These are phyloP conservation scores for Eragrostis tef DNA, from an alignment of 202 grass and related monocot genomes.

Conservation along the genomic window DNA sequence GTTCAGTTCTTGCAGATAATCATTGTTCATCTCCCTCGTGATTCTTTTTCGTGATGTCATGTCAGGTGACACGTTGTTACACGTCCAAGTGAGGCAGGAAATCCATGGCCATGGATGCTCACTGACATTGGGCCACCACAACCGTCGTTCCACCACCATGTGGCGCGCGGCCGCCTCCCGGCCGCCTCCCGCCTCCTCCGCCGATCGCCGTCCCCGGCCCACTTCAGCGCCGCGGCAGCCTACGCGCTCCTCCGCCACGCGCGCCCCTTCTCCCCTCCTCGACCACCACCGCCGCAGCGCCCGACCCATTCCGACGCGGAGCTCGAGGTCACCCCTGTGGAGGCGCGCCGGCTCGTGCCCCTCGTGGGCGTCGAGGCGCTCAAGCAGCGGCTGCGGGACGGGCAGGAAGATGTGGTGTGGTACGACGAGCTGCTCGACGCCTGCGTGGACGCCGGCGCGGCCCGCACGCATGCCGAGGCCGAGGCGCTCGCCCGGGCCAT, in stretches of 20 bases:
- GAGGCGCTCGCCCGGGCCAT: conserved; percentile 49
- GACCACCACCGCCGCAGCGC: too few relatives aligned
- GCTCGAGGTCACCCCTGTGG: too few relatives aligned
- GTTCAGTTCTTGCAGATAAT: too few relatives aligned
- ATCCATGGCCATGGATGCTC: too few relatives aligned
- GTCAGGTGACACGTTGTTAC: not conserved
- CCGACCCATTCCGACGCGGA: too few relatives aligned
- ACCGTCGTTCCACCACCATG: conserved; percentile 23
- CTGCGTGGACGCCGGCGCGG: conserved; percentile 56
- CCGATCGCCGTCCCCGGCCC: not conserved
- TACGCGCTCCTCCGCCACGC: not conserved
- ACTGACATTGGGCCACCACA: too few relatives aligned
- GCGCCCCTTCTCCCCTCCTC: too few relatives aligned
- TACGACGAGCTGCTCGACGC: conserved; percentile 62
- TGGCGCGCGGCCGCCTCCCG: conserved; percentile 45
- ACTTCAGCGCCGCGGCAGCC: not conserved
- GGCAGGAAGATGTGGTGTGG: conserved; percentile 47
- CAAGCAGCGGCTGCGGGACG: conserved; percentile 58
- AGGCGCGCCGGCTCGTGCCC: conserved; percentile 48
- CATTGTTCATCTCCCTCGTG: too few relatives aligned
- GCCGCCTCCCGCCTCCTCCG: conserved; percentile 43
- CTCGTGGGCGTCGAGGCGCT: conserved; percentile 62
- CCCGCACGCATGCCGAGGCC: conserved; percentile 53
- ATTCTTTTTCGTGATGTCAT: not conserved
- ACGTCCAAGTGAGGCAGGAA: too few relatives aligned